Conservation (phyloP, 345 rosid genomes). For the Arabidopsis thaliana region TAIR10.1 NC_003071.7:8614501-8615000, state of each 20-base stretch:
- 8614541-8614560: conserved; percentile 69
- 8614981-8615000: conserved; percentile 24
- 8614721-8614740: conserved; percentile 65
- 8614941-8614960: neutral
- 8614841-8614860: conserved; percentile 87
- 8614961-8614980: conserved; percentile 15
- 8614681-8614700: neutral
- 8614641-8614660: neutral
- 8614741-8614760: conserved; percentile 93
- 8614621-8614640: conserved; percentile 55
- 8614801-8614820: conserved; percentile 18
- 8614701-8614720: conserved; percentile 68
- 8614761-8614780: conserved; percentile 95
- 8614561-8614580: conserved; percentile 97
- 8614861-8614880: conserved; percentile 84
- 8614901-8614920: conserved; percentile 85
- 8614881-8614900: conserved; percentile 90
- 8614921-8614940: conserved; percentile 82
- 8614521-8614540: conserved; percentile 87
- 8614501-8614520: conserved; percentile 92
- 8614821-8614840: conserved; percentile 17
- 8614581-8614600: conserved; percentile 96
- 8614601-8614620: conserved; percentile 92
- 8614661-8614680: neutral
- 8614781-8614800: neutral